A percentile compares a stretch with the other conserved stretches of the same genome.
Evolutionary conservation across 1,139 yeast genomes (phyloP).

Genomic region (Sugiyamaella paludigena): DNA sequence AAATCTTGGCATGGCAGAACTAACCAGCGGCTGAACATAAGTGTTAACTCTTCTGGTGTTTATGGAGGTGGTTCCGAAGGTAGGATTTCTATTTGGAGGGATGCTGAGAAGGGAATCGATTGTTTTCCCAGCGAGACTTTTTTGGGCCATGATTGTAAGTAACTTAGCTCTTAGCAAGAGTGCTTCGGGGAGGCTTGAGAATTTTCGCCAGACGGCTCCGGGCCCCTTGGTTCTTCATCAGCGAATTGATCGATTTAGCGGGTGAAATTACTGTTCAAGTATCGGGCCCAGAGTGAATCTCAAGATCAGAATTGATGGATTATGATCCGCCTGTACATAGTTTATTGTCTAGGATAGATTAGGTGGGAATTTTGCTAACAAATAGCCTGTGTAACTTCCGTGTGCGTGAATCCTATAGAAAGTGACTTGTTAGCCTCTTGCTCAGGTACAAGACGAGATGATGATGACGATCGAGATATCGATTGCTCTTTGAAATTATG

Average conservation of each 20-base stretch:
- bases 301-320: too few relatives aligned
- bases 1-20: slow-evolving; percentile 20
- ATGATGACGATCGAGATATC: slow-evolving; percentile 7
- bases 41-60: slow-evolving; percentile 25
- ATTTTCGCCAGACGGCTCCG: too few relatives aligned
- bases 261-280: neutral
- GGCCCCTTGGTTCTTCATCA: neutral
- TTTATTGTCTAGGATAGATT: too few relatives aligned
- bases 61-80: slow-evolving; percentile 34
- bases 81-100: slow-evolving; percentile 28
- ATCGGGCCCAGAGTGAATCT: too few relatives aligned
- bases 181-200: too few relatives aligned
- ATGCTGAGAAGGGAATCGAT: slow-evolving; percentile 32
- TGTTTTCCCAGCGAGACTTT: slow-evolving; percentile 8
- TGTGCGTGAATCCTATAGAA: slow-evolving; percentile 27
- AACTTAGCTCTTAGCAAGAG: too few relatives aligned
- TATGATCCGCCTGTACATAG: slow-evolving; percentile 1
- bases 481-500: slow-evolving; percentile 19
- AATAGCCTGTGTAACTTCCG: slow-evolving; percentile 20
- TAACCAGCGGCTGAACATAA: slow-evolving; percentile 33
- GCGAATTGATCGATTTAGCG: neutral
- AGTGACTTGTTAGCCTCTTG: slow-evolving; percentile 21
- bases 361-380: slow-evolving; percentile 23
- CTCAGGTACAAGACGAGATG: slow-evolving; percentile 28
- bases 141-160: too few relatives aligned